These are phyloP conservation scores for Mallotus nudiflorus DNA, from an alignment of 345 rosid species.

Conservation along the genomic window DNA sequence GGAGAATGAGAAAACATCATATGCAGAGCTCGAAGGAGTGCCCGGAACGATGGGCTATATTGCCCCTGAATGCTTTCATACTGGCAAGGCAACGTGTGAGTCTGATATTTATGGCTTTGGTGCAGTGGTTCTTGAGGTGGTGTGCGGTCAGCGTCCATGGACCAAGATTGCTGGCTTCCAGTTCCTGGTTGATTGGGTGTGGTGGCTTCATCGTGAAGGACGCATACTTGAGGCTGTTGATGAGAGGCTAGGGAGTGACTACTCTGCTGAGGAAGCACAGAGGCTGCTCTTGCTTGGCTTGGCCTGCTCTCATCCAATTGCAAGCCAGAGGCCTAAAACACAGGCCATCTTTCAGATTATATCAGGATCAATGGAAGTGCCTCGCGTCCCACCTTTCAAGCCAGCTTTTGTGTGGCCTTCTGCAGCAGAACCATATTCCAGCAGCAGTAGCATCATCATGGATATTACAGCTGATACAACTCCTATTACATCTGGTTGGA, in stretches of 20 bases:
- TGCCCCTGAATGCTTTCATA: conserved; percentile 61
- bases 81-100: conserved; percentile 55
- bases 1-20: conserved; percentile 53
- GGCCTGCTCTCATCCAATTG: conserved; percentile 54
- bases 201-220: conserved; percentile 52
- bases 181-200: conserved; percentile 51
- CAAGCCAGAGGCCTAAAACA: conserved; percentile 49
- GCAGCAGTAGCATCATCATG: conserved; percentile 6
- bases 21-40: conserved; percentile 53
- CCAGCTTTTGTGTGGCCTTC: conserved; percentile 56
- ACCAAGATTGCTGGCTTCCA: conserved; percentile 33
- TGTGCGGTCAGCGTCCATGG: conserved; percentile 56
- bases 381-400: conserved; percentile 47
- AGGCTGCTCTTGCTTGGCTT: conserved; percentile 48
- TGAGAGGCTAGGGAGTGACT: conserved; percentile 36
- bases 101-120: conserved; percentile 62
- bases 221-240: conserved; percentile 52
- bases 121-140: conserved; percentile 55
- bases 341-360: conserved; percentile 41
- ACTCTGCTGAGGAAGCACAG: conserved; percentile 38
- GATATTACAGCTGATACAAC: conserved; percentile 25
- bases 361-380: conserved; percentile 36
- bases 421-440: conserved; percentile 16
- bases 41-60: conserved; percentile 57
- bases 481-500: conserved; percentile 44